Evolutionary conservation across 306 rosid species (phyloP).

Genomic region (Vigna hirtella): DNA sequence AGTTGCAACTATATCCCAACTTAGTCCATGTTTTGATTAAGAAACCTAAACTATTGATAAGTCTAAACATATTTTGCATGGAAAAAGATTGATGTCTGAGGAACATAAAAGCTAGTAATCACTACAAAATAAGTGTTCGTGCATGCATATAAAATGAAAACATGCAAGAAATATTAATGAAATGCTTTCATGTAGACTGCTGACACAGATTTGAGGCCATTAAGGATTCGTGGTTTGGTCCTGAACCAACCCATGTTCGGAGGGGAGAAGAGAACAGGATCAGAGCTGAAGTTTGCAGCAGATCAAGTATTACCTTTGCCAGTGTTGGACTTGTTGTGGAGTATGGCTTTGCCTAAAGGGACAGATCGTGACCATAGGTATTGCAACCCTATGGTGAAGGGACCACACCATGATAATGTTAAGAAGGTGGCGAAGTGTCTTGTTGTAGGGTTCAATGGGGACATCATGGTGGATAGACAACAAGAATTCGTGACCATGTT

Average conservation of each 20-base stretch:
- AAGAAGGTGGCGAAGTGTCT: slow-evolving; percentile 49
- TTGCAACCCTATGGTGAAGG: slow-evolving; percentile 66
- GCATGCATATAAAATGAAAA: no score
- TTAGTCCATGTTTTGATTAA: no score
- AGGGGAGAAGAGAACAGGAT: slow-evolving; percentile 56
- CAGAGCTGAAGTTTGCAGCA: slow-evolving; percentile 64
- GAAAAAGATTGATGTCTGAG: no score
- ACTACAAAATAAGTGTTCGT: no score
- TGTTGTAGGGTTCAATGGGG: slow-evolving; percentile 69
- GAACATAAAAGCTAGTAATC: no score
- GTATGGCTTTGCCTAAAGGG: slow-evolving; percentile 54
- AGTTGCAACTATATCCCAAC: no score
- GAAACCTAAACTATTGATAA: no score
- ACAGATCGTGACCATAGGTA: slow-evolving; percentile 65
- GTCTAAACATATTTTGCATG: no score
- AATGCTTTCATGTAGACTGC: slow-evolving; percentile 19
- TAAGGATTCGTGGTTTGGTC: slow-evolving; percentile 59
- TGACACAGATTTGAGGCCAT: slow-evolving; percentile 39
- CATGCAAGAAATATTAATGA: background rate
- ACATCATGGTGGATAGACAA: slow-evolving; percentile 70
- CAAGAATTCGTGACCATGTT: slow-evolving; percentile 66
- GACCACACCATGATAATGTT: slow-evolving; percentile 49
- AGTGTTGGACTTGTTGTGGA: slow-evolving; percentile 76
- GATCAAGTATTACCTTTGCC: slow-evolving; percentile 65
- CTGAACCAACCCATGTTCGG: slow-evolving; percentile 85